phyloP scores from a whole-genome alignment of 2,329 filamentous ascomycete species.

The Zymoseptoria ardabiliae region DNA sequence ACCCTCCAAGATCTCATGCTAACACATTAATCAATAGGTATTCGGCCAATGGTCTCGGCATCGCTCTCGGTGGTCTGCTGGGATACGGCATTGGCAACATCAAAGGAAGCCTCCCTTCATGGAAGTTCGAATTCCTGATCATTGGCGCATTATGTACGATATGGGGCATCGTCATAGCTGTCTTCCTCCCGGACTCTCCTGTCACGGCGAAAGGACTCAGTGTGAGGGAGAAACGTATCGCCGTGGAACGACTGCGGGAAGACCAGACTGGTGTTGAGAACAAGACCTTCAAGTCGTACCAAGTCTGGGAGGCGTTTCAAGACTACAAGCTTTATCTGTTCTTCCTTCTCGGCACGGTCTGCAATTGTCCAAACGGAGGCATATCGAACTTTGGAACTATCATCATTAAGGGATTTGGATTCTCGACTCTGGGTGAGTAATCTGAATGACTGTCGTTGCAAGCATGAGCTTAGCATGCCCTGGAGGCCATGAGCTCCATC shows the following conservation, averaged over 20 bases:
- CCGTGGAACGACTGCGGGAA: slow-evolving; percentile 47
- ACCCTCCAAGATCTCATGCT: too few relatives aligned
- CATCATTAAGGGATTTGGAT: slow-evolving; percentile 53
- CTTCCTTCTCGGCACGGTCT: slow-evolving; percentile 44
- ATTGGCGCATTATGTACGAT: slow-evolving; percentile 48
- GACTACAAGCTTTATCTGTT: slow-evolving; percentile 56
- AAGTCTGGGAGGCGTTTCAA: slow-evolving; percentile 49
- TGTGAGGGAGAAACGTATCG: slow-evolving; percentile 46
- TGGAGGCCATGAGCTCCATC: background rate
- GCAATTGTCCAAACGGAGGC: slow-evolving; percentile 50
- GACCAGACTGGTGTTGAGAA: slow-evolving; percentile 54
- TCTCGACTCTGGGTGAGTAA: slow-evolving; percentile 36
- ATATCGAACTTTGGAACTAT: slow-evolving; percentile 53
- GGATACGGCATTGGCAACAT: slow-evolving; percentile 57
- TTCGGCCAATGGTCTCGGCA: slow-evolving; percentile 51
- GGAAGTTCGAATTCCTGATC: slow-evolving; percentile 63
- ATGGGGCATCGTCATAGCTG: slow-evolving; percentile 51
- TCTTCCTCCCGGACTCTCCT: slow-evolving; percentile 37
- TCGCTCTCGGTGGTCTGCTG: slow-evolving; percentile 50
- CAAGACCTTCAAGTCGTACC: slow-evolving; percentile 45
- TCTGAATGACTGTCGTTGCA: background rate
- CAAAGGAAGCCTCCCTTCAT: slow-evolving; percentile 49
- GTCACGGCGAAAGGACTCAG: slow-evolving; percentile 47
- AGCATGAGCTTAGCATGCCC: background rate
- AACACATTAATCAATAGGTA: too few relatives aligned